Evolutionary conservation across 2,329 filamentous ascomycete species (phyloP).

Genomic region (Fusarium falciforme): DNA sequence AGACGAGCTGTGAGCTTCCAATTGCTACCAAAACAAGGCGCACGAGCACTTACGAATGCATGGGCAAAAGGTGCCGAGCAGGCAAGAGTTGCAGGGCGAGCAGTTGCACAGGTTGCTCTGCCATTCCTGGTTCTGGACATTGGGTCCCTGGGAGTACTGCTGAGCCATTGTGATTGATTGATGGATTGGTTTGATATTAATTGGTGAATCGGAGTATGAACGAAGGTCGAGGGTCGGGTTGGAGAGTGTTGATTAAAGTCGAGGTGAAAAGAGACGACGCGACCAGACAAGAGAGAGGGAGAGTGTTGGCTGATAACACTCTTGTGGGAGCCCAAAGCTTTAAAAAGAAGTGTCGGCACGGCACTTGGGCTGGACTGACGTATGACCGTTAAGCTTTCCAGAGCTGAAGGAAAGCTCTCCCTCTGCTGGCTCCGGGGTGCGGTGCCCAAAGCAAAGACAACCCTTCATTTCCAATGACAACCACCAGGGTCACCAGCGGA

Average conservation of each 20-base stretch:
- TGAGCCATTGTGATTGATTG: slow-evolving; percentile 38
- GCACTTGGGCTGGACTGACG: slow-evolving; percentile 12
- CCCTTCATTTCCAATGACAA: slow-evolving; percentile 40
- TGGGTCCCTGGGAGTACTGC: slow-evolving; percentile 41
- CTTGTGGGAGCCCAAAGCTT: slow-evolving; percentile 17
- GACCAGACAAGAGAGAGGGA: background rate
- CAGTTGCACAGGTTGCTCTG: slow-evolving; percentile 54
- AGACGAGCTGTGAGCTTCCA: slow-evolving; percentile 21
- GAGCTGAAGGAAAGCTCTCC: slow-evolving; percentile 14
- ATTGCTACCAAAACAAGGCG: background rate
- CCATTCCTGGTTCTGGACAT: slow-evolving; percentile 51
- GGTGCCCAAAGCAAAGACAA: slow-evolving; percentile 11
- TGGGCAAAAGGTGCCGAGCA: slow-evolving; percentile 54
- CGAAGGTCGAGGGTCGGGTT: background rate
- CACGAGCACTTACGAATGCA: slow-evolving; percentile 54
- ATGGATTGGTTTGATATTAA: slow-evolving; percentile 1
- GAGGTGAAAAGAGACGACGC: background rate
- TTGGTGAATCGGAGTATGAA: background rate
- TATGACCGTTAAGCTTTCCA: slow-evolving; percentile 10
- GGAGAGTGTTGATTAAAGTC: background rate
- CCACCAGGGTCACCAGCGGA: slow-evolving; percentile 35
- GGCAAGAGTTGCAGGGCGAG: slow-evolving; percentile 53
- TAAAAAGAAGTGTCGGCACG: slow-evolving; percentile 18
- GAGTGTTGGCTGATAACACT: slow-evolving; percentile 2
- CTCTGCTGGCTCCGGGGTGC: background rate